Conservation (phyloP, 345 rosid species). For the Arabidopsis thaliana region DNA sequence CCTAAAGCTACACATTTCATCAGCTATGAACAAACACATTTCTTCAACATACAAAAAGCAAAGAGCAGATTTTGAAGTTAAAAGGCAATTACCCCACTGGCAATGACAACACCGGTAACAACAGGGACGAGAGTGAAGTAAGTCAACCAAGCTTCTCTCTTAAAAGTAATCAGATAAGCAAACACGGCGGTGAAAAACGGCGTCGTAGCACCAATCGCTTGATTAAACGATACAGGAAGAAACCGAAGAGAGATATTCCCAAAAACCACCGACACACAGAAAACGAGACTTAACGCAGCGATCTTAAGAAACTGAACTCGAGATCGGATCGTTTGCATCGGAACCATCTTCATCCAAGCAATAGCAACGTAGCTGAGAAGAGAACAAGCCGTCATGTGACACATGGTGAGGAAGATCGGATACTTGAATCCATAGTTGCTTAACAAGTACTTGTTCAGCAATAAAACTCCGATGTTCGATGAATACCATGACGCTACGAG, state of each 20-base stretch:
- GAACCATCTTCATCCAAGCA: slow-evolving; percentile 66
- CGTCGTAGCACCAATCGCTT: slow-evolving; percentile 74
- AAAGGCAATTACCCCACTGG: slow-evolving; percentile 59
- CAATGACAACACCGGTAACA: slow-evolving; percentile 75
- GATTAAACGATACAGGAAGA: slow-evolving; percentile 77
- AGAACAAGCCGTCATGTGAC: slow-evolving; percentile 82
- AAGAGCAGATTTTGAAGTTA: slow-evolving; percentile 2
- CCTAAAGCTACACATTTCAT: slow-evolving; percentile 21
- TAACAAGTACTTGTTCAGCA: slow-evolving; percentile 70
- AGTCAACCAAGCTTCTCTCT: slow-evolving; percentile 70
- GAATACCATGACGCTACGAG: slow-evolving; percentile 67
- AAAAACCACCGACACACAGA: slow-evolving; percentile 71
- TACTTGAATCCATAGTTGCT: slow-evolving; percentile 76
- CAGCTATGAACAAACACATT: slow-evolving; percentile 5
- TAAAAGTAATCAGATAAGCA: slow-evolving; percentile 60
- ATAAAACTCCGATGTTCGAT: slow-evolving; percentile 67
- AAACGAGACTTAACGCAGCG: slow-evolving; percentile 56
- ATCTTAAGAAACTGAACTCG: slow-evolving; percentile 63
- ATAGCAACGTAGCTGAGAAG: slow-evolving; percentile 63
- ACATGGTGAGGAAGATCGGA: slow-evolving; percentile 78
- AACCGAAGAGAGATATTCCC: slow-evolving; percentile 66
- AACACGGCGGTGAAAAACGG: slow-evolving; percentile 76
- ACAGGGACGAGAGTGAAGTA: slow-evolving; percentile 66
- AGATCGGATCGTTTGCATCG: slow-evolving; percentile 70
- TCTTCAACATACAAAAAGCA: not conserved